These are phyloP conservation scores for Malassezia sympodialis DNA, from an alignment of 1,284 basidiomycete genomes.

Conservation along the genomic window DNA sequence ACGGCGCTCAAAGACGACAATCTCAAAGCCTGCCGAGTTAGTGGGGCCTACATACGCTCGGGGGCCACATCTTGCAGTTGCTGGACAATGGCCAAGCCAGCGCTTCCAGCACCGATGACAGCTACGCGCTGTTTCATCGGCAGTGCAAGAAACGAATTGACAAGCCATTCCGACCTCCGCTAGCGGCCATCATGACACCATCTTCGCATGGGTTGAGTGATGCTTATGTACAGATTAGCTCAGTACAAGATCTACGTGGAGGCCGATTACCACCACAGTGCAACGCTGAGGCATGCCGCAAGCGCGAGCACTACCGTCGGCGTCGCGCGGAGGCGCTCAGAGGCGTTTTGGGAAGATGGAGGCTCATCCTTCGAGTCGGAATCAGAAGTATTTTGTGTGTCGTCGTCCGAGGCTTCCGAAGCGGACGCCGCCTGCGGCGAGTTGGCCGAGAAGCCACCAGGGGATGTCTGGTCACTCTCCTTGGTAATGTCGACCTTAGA, in stretches of 20 bases:
- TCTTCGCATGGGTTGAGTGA: background rate
- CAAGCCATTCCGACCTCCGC: background rate
- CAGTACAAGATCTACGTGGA: background rate
- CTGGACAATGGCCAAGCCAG: slow-evolving; percentile 44
- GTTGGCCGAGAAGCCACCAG: slow-evolving; percentile 3
- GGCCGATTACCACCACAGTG: background rate
- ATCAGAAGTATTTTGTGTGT: background rate
- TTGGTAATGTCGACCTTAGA: slow-evolving; percentile 3
- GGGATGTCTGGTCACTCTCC: background rate
- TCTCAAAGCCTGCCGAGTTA: background rate
- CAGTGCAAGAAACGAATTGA: background rate
- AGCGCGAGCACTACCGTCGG: background rate
- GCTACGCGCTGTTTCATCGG: background rate
- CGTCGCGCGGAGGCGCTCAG: background rate
- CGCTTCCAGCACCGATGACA: slow-evolving; percentile 8
- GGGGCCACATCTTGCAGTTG: slow-evolving; percentile 37
- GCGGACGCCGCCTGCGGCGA: background rate
- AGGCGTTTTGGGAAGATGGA: background rate
- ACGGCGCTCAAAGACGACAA: slow-evolving; percentile 31
- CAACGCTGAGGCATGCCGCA: background rate
- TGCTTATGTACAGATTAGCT: background rate
- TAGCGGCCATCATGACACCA: background rate
- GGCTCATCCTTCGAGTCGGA: background rate
- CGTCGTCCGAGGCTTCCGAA: background rate
- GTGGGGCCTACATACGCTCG: background rate